Base-by-base conservation (phyloP, 208 protist species). In the Crithidia bombi region DNA sequence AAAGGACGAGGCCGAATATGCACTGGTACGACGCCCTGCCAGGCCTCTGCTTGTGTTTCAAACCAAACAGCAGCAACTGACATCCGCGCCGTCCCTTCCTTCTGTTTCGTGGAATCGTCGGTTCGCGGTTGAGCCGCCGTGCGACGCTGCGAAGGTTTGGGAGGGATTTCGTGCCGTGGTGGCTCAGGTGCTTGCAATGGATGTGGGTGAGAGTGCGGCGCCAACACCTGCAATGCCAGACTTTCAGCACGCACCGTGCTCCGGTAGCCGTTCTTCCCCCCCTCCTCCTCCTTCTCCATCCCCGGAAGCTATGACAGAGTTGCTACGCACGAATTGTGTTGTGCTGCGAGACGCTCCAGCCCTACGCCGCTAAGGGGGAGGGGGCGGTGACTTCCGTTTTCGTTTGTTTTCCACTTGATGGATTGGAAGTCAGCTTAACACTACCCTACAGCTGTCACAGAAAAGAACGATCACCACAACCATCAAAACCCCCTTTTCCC, bases 291-390 rank as follows among this genome's bases (percentile, higher is more conserved):
- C n/a, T 19, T 11, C 11, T 1, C 56, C 56, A 6, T 44, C 35
- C 14, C 7, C 38, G 10, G 38, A 3, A 3, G 57, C 36, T 26
- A n/a, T 50, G 28, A 0, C 3, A 28, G 41, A 35, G 41, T 14
- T 64, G 43, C 23, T 35, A 4, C 38, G 43, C 3, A 28, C 17
- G 7, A 64, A 64, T 15, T 64, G 57, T n/a, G 28, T 64, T 35
- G 57, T 64, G 35, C 19, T 49, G 21, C 38, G 5, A 2, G 33
- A 43, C 14, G 15, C 28, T 33, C 14, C 25, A 3, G 3, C 44
- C 44, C 5, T 19, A 23, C 7, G n/a, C n/a, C n/a, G n/a, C n/a
- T n/a, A n/a, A n/a, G n/a, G n/a, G n/a, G n/a, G n/a, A n/a, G n/a
- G n/a, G n/a, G n/a, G n/a, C n/a, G n/a, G n/a, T n/a, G n/a, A n/a